These are phyloP conservation scores for Erodium maritimum DNA, from an alignment of 345 rosid species.

Conservation along the genomic window DNA sequence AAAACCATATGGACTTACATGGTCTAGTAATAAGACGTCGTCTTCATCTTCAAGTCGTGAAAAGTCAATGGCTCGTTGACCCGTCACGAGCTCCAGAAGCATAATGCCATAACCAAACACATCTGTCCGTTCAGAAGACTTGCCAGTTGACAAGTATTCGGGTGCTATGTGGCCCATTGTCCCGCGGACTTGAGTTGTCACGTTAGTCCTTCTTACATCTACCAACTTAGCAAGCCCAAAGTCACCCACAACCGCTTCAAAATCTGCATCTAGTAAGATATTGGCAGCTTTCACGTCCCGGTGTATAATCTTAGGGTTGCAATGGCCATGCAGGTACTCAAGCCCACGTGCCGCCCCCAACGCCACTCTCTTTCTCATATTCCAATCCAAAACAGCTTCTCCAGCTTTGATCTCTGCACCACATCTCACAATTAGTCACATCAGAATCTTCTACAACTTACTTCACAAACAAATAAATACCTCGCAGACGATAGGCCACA, in stretches of 20 bases:
- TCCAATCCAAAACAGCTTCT: conserved; percentile 74
- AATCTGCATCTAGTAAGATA: conserved; percentile 79
- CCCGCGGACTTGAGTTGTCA: conserved; percentile 97
- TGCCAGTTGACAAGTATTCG: conserved; percentile 90
- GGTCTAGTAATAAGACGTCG: conserved; percentile 87
- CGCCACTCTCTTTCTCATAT: conserved; percentile 68
- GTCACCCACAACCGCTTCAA: conserved; percentile 97
- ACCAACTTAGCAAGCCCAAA: conserved; percentile 93
- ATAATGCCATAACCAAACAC: conserved; percentile 91
- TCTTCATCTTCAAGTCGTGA: conserved; percentile 96
- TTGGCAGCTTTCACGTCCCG: conserved; percentile 98
- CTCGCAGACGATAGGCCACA: conserved; percentile 82
- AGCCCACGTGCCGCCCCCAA: conserved; percentile 93
- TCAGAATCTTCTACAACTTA: neutral
- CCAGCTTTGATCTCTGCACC: conserved; percentile 70
- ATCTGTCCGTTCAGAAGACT: conserved; percentile 92
- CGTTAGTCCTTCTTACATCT: conserved; percentile 76
- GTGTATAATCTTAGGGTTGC: conserved; percentile 95
- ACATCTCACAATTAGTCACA: conserved; percentile 1
- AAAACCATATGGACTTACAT: too few species aligned
- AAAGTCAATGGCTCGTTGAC: conserved; percentile 92
- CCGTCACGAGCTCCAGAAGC: conserved; percentile 98
- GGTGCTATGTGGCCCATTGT: conserved; percentile 99
- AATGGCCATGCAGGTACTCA: conserved; percentile 92
- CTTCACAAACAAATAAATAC: conserved; percentile 16